phyloP scores from a whole-genome alignment of 108 stramenopile species.

The Fragilaria crotonensis region DNA sequence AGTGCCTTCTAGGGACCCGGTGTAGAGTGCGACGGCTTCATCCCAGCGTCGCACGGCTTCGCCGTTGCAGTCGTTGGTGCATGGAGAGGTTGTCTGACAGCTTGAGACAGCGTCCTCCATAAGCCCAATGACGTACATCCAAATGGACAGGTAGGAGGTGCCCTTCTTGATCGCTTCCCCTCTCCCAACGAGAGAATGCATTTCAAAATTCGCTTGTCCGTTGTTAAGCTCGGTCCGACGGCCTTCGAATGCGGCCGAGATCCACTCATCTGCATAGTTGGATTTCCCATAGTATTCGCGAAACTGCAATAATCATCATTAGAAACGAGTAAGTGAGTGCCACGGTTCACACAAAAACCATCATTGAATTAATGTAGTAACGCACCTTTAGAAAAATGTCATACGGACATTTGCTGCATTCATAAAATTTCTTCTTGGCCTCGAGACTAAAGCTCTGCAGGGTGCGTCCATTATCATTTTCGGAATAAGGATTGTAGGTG shows the following conservation, averaged over 20 bases:
- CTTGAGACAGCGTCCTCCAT: constrained; percentile 69
- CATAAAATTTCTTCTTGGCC: constrained; percentile 24
- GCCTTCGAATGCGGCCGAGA: constrained; percentile 52
- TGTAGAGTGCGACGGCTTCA: constrained; percentile 53
- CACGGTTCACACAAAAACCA: not conserved
- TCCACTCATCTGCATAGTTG: constrained; percentile 73
- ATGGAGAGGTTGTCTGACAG: constrained; percentile 52
- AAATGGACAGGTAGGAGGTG: constrained; percentile 50
- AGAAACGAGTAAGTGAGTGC: not conserved
- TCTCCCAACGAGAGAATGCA: constrained; percentile 13
- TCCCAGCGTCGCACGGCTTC: constrained; percentile 64
- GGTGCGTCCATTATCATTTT: constrained; percentile 57
- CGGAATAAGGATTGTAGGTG: constrained; percentile 27
- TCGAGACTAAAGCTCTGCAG: constrained; percentile 40
- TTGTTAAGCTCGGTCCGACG: constrained; percentile 34
- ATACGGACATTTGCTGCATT: constrained; percentile 7
- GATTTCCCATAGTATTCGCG: constrained; percentile 3
- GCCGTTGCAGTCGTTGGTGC: constrained; percentile 46
- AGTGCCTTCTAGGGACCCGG: constrained; percentile 43
- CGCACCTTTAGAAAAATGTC: not conserved
- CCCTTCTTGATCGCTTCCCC: constrained; percentile 67
- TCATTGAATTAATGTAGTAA: not conserved
- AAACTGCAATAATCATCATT: constrained; percentile 1
- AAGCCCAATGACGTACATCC: constrained; percentile 58
- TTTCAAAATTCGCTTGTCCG: constrained; percentile 52